Percentiles rank a stretch among this genome's conserved stretches.
phyloP scores from a whole-genome alignment of 805 yeast genomes.

The Cyberlindnera nakhonratchasimensis region DNA sequence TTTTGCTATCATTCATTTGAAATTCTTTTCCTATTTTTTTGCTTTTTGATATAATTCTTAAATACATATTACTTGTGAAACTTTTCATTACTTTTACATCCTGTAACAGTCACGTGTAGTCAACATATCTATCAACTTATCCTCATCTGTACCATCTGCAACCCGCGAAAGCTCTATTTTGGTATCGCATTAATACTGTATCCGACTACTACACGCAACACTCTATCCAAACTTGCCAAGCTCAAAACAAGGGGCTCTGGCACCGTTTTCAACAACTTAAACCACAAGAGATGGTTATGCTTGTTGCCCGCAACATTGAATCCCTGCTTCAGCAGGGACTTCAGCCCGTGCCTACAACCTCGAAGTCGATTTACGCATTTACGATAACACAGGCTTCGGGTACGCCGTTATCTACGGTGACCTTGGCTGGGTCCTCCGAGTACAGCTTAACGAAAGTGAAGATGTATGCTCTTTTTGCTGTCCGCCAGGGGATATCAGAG shows the following conservation, averaged over 20 bases:
- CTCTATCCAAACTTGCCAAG: too few relatives aligned
- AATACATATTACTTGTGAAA: background rate
- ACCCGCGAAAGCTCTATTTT: too few relatives aligned
- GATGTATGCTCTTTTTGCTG: slow-evolving; percentile 20
- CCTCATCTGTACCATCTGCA: too few relatives aligned
- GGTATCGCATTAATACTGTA: too few relatives aligned
- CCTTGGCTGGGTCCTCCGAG: background rate
- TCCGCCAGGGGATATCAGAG: slow-evolving; percentile 10
- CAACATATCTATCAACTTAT: too few relatives aligned
- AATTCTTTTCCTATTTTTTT: background rate
- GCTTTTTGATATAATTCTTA: background rate
- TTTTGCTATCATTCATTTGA: background rate
- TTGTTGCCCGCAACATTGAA: slow-evolving; percentile 21
- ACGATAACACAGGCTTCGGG: slow-evolving; percentile 20
- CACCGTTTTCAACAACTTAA: background rate
- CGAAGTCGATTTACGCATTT: slow-evolving; percentile 13
- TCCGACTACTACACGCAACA: too few relatives aligned
- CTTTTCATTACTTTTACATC: background rate
- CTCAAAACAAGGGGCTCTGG: background rate
- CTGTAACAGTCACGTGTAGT: too few relatives aligned
- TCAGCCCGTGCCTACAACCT: slow-evolving; percentile 18
- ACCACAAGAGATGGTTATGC: slow-evolving; percentile 16
- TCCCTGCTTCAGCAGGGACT: slow-evolving; percentile 18
- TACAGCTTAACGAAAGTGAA: slow-evolving; percentile 15
- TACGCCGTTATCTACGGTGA: slow-evolving; percentile 16